Evolutionary conservation across 257 asterid species (phyloP).

Genomic region (Primulina tabacum): DNA sequence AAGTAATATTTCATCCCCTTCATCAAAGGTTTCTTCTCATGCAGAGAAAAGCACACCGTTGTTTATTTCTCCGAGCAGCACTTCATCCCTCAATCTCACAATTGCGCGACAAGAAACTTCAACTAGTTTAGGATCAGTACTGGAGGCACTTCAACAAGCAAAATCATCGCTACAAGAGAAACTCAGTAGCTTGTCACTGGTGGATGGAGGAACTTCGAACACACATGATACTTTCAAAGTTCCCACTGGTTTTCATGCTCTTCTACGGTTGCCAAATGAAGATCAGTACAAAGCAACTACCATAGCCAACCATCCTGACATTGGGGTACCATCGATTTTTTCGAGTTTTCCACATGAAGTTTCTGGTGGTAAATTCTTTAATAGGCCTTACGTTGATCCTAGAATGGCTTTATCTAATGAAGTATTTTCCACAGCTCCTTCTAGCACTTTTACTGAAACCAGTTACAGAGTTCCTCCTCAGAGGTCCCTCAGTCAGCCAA

Average conservation of each 20-base stretch:
- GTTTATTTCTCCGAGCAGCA: constrained; percentile 27
- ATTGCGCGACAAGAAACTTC: constrained; percentile 44
- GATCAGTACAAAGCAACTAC: constrained; percentile 34
- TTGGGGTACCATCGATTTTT: constrained; percentile 21
- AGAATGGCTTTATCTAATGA: constrained; percentile 27
- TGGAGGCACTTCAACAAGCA: constrained; percentile 71
- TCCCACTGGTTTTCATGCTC: constrained; percentile 48
- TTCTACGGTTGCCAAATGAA: constrained; percentile 72
- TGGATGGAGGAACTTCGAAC: constrained; percentile 18
- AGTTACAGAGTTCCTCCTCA: constrained; percentile 25
- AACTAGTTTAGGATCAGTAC: constrained; percentile 45
- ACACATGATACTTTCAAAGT: constrained; percentile 33
- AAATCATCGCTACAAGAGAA: constrained; percentile 54
- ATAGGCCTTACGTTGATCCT: constrained; percentile 35
- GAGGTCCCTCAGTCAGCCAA: constrained; percentile 35
- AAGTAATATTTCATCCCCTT: constrained; percentile 12
- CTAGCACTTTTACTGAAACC: constrained; percentile 29
- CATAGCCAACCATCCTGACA: constrained; percentile 16
- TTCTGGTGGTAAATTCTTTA: constrained; percentile 22
- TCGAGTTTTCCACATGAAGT: constrained; percentile 29
- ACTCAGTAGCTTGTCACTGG: constrained; percentile 28
- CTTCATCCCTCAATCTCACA: constrained; percentile 42
- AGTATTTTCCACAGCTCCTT: constrained; percentile 20
- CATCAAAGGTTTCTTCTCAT: constrained; percentile 21
- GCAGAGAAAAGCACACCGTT: constrained; percentile 18